Conservation (phyloP, 2,329 filamentous ascomycete species). For the Pochonia chlamydosporia region DNA sequence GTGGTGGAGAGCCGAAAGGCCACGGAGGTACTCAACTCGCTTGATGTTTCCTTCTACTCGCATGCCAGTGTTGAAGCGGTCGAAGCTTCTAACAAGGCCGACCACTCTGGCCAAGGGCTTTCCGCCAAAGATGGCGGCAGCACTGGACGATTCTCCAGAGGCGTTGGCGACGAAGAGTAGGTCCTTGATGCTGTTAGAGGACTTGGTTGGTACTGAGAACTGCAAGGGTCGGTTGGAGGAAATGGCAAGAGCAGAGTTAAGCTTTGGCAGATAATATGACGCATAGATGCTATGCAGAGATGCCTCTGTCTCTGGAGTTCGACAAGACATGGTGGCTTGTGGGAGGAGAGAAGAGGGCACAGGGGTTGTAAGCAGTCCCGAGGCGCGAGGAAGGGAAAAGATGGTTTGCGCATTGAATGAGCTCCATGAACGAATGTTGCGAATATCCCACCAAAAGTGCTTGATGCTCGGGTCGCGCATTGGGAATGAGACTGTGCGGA, state of each 20-base stretch:
- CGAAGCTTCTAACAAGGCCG: slow-evolving; percentile 84
- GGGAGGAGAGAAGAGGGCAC: slow-evolving; percentile 59
- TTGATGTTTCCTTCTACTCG: slow-evolving; percentile 78
- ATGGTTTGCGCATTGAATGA: slow-evolving; percentile 71
- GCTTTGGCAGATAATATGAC: slow-evolving; percentile 74
- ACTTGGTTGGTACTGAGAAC: slow-evolving; percentile 36
- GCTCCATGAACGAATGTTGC: slow-evolving; percentile 78
- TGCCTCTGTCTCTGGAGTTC: slow-evolving; percentile 72
- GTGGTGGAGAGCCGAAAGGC: slow-evolving; percentile 78
- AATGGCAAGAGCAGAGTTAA: slow-evolving; percentile 77
- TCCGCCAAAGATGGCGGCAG: slow-evolving; percentile 43
- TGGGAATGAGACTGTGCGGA: slow-evolving; percentile 69
- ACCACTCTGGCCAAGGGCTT: slow-evolving; percentile 57
- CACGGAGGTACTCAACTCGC: slow-evolving; percentile 82
- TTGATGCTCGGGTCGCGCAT: slow-evolving; percentile 62
- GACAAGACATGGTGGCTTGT: slow-evolving; percentile 47
- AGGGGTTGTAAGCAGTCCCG: slow-evolving; percentile 65
- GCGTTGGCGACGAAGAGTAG: slow-evolving; percentile 62
- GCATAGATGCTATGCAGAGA: slow-evolving; percentile 71
- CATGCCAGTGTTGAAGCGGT: slow-evolving; percentile 95
- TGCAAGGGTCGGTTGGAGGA: slow-evolving; percentile 62
- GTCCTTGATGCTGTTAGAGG: slow-evolving; percentile 34
- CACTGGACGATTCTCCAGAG: slow-evolving; percentile 49
- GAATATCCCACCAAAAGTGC: slow-evolving; percentile 95
- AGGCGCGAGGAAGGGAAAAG: slow-evolving; percentile 65